A percentile compares a stretch with the other conserved stretches of the same genome.
These are phyloP conservation scores for Colletotrichum sidae DNA, from an alignment of 2,329 filamentous ascomycete species.

Conservation along the genomic window DNA sequence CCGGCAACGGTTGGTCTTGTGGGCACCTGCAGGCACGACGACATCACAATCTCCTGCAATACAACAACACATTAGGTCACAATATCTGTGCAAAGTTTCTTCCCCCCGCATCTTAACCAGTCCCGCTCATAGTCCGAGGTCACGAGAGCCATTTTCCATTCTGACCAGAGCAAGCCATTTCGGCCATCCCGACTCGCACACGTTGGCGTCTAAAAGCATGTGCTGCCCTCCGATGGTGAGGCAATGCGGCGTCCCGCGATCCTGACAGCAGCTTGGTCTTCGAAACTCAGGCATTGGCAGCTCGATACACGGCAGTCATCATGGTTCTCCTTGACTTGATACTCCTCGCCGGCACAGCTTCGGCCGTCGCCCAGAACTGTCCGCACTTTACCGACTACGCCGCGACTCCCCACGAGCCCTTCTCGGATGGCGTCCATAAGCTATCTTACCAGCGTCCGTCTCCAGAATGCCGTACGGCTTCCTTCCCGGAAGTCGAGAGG, in stretches of 20 bases:
- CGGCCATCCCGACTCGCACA: not conserved
- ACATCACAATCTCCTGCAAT: conserved; percentile 30
- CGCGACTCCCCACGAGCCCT: conserved; percentile 69
- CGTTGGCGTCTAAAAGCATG: conserved; percentile 17
- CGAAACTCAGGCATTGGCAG: not conserved
- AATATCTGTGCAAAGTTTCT: conserved; percentile 19
- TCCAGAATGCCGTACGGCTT: conserved; percentile 83
- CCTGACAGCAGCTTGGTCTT: conserved; percentile 12
- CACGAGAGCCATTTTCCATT: conserved; percentile 22
- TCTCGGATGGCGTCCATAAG: conserved; percentile 79
- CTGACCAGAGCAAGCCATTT: conserved; percentile 14
- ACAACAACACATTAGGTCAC: conserved; percentile 5
- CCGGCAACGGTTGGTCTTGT: conserved; percentile 3
- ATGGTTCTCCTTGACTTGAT: conserved; percentile 4
- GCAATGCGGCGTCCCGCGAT: conserved; percentile 9
- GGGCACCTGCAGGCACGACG: conserved; percentile 20
- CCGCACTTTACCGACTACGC: conserved; percentile 51
- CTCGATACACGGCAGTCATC: not conserved
- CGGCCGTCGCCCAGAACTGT: conserved; percentile 44
- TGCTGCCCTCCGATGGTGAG: conserved; percentile 11
- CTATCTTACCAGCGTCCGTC: conserved; percentile 86
- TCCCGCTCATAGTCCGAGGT: conserved; percentile 24
- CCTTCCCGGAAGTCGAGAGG: conserved; percentile 79
- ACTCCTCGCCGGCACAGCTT: conserved; percentile 26
- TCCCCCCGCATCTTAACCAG: conserved; percentile 25